Evolutionary conservation across 305 asterid genomes (phyloP).

Genomic region (Ajuga reptans): DNA sequence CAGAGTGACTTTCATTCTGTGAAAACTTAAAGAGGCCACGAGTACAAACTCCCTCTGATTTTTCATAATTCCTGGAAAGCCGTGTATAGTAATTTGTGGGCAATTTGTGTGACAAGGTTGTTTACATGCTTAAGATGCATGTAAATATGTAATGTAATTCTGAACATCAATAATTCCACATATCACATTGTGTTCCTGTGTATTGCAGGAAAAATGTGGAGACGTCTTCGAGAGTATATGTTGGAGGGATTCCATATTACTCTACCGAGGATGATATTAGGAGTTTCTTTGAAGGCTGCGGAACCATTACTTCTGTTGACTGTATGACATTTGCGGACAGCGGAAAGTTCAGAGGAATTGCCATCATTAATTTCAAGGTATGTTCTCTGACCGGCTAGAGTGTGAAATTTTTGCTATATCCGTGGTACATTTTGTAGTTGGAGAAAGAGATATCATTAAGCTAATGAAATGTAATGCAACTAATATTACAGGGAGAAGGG

Average conservation of each 20-base stretch:
- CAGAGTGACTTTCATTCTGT: not conserved
- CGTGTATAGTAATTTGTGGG: not conserved
- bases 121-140: not conserved
- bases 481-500: not conserved
- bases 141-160: not conserved
- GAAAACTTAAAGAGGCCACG: not conserved
- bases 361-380: slow-evolving; percentile 83
- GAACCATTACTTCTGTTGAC: slow-evolving; percentile 68
- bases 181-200: slow-evolving; percentile 2
- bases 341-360: slow-evolving; percentile 95
- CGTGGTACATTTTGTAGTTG: not conserved
- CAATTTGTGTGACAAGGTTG: not conserved
- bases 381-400: slow-evolving; percentile 15
- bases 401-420: not conserved
- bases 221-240: slow-evolving; percentile 58
- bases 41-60: not conserved
- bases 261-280: slow-evolving; percentile 89
- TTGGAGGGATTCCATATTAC: slow-evolving; percentile 94
- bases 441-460: not conserved
- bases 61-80: not conserved
- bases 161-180: not conserved
- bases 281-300: slow-evolving; percentile 90
- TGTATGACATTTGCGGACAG: slow-evolving; percentile 84
- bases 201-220: slow-evolving; percentile 38
- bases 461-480: not conserved